Base-by-base conservation (phyloP, 2,329 filamentous ascomycete genomes). In the Fusarium equiseti region DNA sequence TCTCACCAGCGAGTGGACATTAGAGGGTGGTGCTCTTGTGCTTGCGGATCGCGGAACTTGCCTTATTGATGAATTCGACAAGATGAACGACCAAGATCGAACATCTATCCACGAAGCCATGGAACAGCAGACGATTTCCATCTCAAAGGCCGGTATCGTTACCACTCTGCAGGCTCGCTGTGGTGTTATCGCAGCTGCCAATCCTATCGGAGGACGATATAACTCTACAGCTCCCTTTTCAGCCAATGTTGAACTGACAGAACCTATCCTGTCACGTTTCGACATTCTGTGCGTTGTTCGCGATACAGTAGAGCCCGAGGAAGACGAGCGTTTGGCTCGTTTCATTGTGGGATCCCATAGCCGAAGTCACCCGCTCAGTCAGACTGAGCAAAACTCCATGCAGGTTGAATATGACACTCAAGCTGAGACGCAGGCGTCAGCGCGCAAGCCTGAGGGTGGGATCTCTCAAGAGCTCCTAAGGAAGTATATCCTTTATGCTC, bases 51-150 rank as follows among this genome's bases (percentile, higher is more conserved):
- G 93, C 72, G 96, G 96, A 43, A 97, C 94, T 18, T 98, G 96
- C 77, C 86, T 99, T 31, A 99, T 99, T 69, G 96, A 99, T 76
- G 96, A 99, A 82, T 99, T 99, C 76, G 96, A 99, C 88, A 99
- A 99, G 87, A 99, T 99, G 96, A 98, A 98, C 80, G 96, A 99
- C 79, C 94, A 98, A 79, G 96, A 99, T 80, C 90, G 96, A 71
- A 98, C 96, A 2, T 97, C 94, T 10, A 99, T 99, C 74, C 96
- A 99, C 87, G 96, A 99, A 85, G 96, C 96, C 65, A 99, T 99
- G 96, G 96, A 99, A 81, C 96, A 99, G 82, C 96, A 99, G 83
- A 99, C 96, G 3, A 99, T 99, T 73, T 98, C 95, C 66, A 99
- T 99, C 77, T 97, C 94, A 71, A 99, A 99, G 80, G 96, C 96